Evolutionary conservation across 805 yeast genomes (phyloP).

Genomic region (Lachancea sp.): DNA sequence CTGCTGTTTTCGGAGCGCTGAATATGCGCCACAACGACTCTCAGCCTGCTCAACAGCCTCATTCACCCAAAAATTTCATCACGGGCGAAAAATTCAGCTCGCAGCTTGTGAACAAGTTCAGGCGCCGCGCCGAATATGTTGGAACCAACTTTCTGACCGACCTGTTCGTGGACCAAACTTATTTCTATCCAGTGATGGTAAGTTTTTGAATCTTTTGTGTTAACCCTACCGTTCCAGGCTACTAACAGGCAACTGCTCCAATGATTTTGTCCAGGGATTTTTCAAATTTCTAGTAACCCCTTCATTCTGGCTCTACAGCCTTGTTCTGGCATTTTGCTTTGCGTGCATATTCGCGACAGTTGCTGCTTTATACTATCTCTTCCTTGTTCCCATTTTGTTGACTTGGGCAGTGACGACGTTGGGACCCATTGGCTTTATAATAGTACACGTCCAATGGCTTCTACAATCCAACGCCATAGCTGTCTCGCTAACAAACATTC

Average conservation of each 20-base stretch:
- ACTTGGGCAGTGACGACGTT: constrained; percentile 21
- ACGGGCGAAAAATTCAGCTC: neutral
- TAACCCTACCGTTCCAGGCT: neutral
- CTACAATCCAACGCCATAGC: constrained; percentile 27
- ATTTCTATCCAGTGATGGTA: constrained; percentile 9
- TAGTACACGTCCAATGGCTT: constrained; percentile 29
- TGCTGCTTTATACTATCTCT: constrained; percentile 20
- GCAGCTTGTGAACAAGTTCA: neutral
- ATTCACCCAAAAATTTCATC: neutral
- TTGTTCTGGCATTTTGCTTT: constrained; percentile 22
- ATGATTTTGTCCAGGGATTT: constrained; percentile 19
- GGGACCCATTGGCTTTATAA: constrained; percentile 30
- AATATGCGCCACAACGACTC: neutral
- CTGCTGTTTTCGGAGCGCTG: neutral
- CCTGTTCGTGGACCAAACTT: constrained; percentile 5
- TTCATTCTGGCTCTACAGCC: constrained; percentile 27
- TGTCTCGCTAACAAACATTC: constrained; percentile 17
- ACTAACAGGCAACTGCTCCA: constrained; percentile 3
- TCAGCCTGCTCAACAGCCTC: neutral
- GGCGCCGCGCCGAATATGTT: constrained; percentile 2
- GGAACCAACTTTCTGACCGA: constrained; percentile 9
- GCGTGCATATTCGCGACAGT: constrained; percentile 18
- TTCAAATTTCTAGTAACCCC: constrained; percentile 18
- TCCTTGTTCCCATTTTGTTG: constrained; percentile 24
- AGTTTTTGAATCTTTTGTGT: constrained; percentile 1